A percentile compares a stretch with the other conserved stretches of the same genome.
These are phyloP conservation scores for Jaltomata sinuosa DNA, from an alignment of 257 asterid species.

Conservation along the genomic window DNA sequence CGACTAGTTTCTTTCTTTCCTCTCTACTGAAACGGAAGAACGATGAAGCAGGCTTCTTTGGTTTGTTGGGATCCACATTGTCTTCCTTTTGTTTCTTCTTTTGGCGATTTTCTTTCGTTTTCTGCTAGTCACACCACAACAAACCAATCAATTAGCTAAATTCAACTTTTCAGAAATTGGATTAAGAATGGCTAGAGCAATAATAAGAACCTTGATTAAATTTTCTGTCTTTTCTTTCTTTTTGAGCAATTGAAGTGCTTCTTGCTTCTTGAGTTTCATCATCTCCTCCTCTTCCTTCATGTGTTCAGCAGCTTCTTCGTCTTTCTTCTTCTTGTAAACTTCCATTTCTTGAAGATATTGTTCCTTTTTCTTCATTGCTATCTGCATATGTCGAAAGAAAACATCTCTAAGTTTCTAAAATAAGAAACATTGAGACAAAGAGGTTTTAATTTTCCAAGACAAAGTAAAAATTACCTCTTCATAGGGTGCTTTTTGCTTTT, in stretches of 20 bases:
- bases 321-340: conserved; percentile 65
- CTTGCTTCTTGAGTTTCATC: conserved; percentile 73
- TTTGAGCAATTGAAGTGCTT: conserved; percentile 86
- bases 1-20: conserved; percentile 42
- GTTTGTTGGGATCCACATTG: conserved; percentile 70
- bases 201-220: conserved; percentile 50
- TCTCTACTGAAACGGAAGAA: conserved; percentile 73
- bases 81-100: conserved; percentile 49
- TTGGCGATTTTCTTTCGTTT: conserved; percentile 57
- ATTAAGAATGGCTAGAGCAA: neutral
- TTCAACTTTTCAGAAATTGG: neutral
- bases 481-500: conserved; percentile 53
- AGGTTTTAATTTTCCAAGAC: neutral
- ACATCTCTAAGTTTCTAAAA: neutral
- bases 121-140: conserved; percentile 20
- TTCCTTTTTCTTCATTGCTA: conserved; percentile 58
- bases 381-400: conserved; percentile 13
- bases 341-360: conserved; percentile 65
- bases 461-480: conserved; percentile 30
- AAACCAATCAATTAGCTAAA: neutral
- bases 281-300: conserved; percentile 62
- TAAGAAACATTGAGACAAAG: neutral
- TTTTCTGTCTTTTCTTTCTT: conserved; percentile 79
- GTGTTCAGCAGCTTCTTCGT: conserved; percentile 45
- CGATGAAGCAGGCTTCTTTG: conserved; percentile 86